A percentile compares a stretch with the other conserved stretches of the same genome.
Conservation (phyloP, 2,329 filamentous ascomycete genomes). For the Diaporthe sp. region DNA sequence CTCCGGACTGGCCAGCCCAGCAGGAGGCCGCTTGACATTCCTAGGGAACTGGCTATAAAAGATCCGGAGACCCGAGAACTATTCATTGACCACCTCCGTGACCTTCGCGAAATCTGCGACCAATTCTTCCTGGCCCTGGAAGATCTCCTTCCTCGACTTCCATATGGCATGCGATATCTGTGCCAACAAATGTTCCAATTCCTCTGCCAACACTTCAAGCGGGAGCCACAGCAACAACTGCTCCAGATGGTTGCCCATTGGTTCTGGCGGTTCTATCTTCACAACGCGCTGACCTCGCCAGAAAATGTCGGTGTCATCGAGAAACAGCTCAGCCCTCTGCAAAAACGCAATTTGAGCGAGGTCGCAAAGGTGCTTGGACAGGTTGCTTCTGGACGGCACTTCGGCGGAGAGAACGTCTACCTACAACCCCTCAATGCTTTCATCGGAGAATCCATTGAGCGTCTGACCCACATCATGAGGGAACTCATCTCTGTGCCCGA, state of each 20-base stretch:
- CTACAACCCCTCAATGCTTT: constrained; percentile 95
- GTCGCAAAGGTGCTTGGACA: constrained; percentile 94
- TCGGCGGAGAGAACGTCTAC: constrained; percentile 95
- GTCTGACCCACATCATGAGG: constrained; percentile 81
- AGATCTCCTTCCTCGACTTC: constrained; percentile 88
- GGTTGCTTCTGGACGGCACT: constrained; percentile 87
- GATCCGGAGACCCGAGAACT: constrained; percentile 92
- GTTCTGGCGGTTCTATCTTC: constrained; percentile 95
- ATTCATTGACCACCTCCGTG: constrained; percentile 95
- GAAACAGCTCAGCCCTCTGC: constrained; percentile 87
- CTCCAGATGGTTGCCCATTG: constrained; percentile 90
- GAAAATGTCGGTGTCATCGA: constrained; percentile 96
- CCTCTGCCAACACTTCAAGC: constrained; percentile 82
- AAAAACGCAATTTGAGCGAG: constrained; percentile 92
- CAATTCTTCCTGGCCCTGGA: constrained; percentile 88
- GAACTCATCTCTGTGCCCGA: constrained; percentile 87
- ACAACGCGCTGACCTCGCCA: constrained; percentile 88
- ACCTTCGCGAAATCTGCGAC: constrained; percentile 93
- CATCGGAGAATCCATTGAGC: constrained; percentile 85
- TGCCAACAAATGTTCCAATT: constrained; percentile 88
- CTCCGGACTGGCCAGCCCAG: constrained; percentile 90
- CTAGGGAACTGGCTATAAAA: constrained; percentile 93
- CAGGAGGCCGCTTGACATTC: constrained; percentile 84
- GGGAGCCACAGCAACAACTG: constrained; percentile 82
- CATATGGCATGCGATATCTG: constrained; percentile 91